Base-by-base conservation (phyloP, 2,329 filamentous ascomycete genomes). In the Aspergillus puulaauensis region DNA sequence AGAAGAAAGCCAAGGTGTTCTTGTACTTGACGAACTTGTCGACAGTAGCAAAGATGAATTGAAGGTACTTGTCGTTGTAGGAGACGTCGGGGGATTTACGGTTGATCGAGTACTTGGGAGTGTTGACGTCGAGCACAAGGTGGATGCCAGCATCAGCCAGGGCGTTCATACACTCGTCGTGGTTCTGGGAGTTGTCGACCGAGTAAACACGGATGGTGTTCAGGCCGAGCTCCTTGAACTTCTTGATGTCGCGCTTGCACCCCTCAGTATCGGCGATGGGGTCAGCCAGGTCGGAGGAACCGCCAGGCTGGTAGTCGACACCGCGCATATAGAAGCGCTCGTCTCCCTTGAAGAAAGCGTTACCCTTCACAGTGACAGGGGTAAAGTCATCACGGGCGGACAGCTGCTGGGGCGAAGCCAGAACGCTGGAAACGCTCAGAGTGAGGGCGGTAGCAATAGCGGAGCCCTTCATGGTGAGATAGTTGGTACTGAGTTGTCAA, bases 191-290 rank as follows among this genome's bases (percentile, higher is more conserved):
- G 83, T 96, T 96, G 81, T 97, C 93, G 65, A 96, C 87, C 15
- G 89, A 91, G 83, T 96, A 97, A 61, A 96, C 90, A 75, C 93
- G 92, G 71, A 97, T 82, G 24, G 91, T 92, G 82, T 97, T 97
- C 78, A 96, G 80, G 49, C 92, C 91, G 51, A 97, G 82, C 65
- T 91, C 84, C 80, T 90, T 85, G 86, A 96, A 96, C 73, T 91
- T 82, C 52, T 79, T 77, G 66, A 96, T 89, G 71, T 96, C 91
- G 64, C 92, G 89, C 74, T 85, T 83, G 84, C 93, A 96, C 69
- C 82, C 77, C 3, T 75, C 75, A 23, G 79, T 71, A 68, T 96
- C 87, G 61, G 90, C 87, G 53, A 96, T 87, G 60, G 92, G 91
- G 71, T 96, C 92, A 54, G 78, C 77, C 50, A 85, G 75, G 43